phyloP scores from a whole-genome alignment of 2,329 filamentous ascomycete genomes.

The Aspergillus hortae region DNA sequence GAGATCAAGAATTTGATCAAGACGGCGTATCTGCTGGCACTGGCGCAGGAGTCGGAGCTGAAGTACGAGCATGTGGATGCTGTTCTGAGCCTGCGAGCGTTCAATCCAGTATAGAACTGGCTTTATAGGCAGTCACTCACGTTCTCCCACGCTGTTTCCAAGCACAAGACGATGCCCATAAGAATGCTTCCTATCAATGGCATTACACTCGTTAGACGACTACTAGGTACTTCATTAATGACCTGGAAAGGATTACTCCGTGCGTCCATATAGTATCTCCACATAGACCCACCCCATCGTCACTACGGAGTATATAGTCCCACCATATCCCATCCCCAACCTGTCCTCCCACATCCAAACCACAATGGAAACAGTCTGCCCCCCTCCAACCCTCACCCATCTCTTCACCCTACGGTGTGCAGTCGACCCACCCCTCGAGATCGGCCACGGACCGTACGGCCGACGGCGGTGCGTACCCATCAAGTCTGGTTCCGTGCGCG shows the following conservation, averaged over 20 bases:
- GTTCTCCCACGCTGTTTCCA: too few relatives aligned
- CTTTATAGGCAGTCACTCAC: too few relatives aligned
- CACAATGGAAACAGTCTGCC: constrained; percentile 15
- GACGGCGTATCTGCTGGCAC: constrained; percentile 40
- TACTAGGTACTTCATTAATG: too few relatives aligned
- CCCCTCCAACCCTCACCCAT: constrained; percentile 19
- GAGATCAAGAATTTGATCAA: constrained; percentile 47
- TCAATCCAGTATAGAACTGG: background rate
- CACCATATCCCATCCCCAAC: background rate
- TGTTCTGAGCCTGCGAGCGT: constrained; percentile 15
- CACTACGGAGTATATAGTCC: too few relatives aligned
- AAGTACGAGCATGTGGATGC: constrained; percentile 18
- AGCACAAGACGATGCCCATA: too few relatives aligned
- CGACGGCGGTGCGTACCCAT: constrained; percentile 24
- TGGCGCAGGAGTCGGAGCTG: constrained; percentile 15
- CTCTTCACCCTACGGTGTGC: constrained; percentile 23
- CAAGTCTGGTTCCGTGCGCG: constrained; percentile 16
- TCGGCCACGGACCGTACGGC: constrained; percentile 23
- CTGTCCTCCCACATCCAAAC: background rate
- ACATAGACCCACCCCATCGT: too few relatives aligned
- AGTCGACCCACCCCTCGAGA: constrained; percentile 23
- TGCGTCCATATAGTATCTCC: too few relatives aligned
- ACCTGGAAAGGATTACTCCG: too few relatives aligned
- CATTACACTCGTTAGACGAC: too few relatives aligned
- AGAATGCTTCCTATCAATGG: too few relatives aligned